These are phyloP conservation scores for Vanrija pseudolonga DNA, from an alignment of 1,284 basidiomycete genomes.

Conservation along the genomic window DNA sequence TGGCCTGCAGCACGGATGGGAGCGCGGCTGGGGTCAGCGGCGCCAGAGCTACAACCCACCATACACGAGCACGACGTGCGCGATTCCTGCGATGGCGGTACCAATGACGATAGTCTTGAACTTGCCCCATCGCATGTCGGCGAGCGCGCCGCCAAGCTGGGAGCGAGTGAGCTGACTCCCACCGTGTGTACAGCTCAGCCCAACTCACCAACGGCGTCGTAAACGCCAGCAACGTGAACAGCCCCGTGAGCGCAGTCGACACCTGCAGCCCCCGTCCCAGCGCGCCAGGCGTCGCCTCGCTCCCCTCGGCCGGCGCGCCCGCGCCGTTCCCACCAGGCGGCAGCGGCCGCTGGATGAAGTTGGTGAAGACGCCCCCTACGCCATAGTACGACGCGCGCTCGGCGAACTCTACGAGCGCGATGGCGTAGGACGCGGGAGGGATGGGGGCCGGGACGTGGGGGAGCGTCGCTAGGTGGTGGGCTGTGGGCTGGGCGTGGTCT, in stretches of 20 bases:
- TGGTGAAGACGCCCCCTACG: conserved; percentile 20
- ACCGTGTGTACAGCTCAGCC: too few species aligned
- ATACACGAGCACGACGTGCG: conserved; percentile 17
- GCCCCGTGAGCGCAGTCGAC: conserved; percentile 16
- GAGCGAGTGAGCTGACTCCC: background rate
- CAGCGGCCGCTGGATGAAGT: conserved; percentile 27
- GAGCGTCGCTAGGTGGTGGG: conserved; percentile 3
- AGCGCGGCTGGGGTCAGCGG: conserved; percentile 13
- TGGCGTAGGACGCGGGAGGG: conserved; percentile 18
- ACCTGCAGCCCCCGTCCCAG: conserved; percentile 23
- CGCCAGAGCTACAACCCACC: conserved; percentile 3
- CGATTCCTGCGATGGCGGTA: conserved; percentile 9
- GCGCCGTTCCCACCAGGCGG: conserved; percentile 23
- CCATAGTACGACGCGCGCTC: conserved; percentile 34
- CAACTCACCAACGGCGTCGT: conserved; percentile 22
- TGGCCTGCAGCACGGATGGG: conserved; percentile 10
- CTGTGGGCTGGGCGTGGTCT: background rate
- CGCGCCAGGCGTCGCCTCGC: conserved; percentile 20
- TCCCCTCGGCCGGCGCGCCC: background rate
- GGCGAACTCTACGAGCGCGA: conserved; percentile 28
- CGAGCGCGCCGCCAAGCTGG: conserved; percentile 19
- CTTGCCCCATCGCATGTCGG: conserved; percentile 22
- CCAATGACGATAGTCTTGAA: conserved; percentile 21
- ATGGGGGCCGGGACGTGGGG: conserved; percentile 17
- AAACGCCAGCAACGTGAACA: conserved; percentile 22